These are phyloP conservation scores for Dioscorea cayenensis DNA, from an alignment of 116 monocot species.

Conservation along the genomic window DNA sequence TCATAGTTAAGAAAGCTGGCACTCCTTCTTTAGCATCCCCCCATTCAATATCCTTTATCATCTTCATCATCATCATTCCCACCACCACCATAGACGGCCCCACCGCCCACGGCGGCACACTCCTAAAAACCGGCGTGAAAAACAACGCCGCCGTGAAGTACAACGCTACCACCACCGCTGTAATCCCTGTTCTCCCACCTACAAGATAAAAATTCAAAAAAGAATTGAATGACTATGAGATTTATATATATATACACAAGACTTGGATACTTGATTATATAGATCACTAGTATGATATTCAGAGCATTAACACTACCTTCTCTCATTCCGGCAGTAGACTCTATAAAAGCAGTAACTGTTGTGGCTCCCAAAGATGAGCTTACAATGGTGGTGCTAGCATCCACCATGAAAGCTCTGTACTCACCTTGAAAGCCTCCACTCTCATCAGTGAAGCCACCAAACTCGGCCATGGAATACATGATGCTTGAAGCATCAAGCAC, in stretches of 20 bases:
- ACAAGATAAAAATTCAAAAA: too few species aligned
- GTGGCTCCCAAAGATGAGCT: conserved; percentile 49
- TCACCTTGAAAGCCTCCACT: conserved; percentile 55
- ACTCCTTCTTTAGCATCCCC: conserved; percentile 32
- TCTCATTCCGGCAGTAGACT: conserved; percentile 58
- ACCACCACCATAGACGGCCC: conserved; percentile 67
- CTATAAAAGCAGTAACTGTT: conserved; percentile 53
- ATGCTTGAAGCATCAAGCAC: conserved; percentile 61
- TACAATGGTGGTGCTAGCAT: conserved; percentile 39
- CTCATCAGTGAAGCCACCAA: conserved; percentile 44
- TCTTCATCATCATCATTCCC: conserved; percentile 69
- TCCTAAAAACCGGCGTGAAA: conserved; percentile 49
- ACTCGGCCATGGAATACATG: conserved; percentile 78
- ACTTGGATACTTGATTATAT: too few species aligned
- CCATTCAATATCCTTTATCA: conserved; percentile 66
- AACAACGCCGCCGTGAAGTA: conserved; percentile 37
- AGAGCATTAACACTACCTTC: conserved; percentile 35
- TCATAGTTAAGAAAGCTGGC: conserved; percentile 70
- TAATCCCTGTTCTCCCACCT: conserved; percentile 53
- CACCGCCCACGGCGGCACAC: conserved; percentile 74
- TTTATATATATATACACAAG: too few species aligned
- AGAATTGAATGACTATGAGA: too few species aligned
- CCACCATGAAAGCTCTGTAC: conserved; percentile 52
- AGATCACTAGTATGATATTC: too few species aligned
- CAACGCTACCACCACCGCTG: conserved; percentile 35